Conservation (phyloP, 371 early-diverging fungal genomes). For the Rhizopus delemar region DNA sequence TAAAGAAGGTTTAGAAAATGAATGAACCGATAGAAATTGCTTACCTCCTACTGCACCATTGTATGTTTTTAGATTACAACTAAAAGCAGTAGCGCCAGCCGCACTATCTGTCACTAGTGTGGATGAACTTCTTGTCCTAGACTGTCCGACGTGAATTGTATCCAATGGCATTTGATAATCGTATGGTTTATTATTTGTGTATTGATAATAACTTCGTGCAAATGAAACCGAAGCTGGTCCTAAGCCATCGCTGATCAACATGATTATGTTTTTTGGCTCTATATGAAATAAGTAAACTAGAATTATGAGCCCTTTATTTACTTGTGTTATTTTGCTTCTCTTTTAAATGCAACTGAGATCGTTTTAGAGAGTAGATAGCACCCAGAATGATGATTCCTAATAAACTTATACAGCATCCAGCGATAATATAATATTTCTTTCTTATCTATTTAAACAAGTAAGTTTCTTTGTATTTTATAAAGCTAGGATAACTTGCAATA, state of each 20-base stretch:
- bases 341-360: not conserved
- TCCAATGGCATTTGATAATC: slow-evolving; percentile 69
- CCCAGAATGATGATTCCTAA: not conserved
- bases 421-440: not conserved
- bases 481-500: not conserved
- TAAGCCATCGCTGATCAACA: slow-evolving; percentile 93
- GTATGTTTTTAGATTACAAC: slow-evolving; percentile 83
- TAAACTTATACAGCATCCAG: slow-evolving; percentile 3
- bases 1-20: slow-evolving; percentile 3
- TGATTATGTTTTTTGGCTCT: slow-evolving; percentile 71
- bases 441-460: not conserved
- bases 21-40: not conserved
- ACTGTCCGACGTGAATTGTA: slow-evolving; percentile 81
- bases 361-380: not conserved
- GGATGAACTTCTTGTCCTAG: slow-evolving; percentile 80
- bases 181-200: slow-evolving; percentile 49
- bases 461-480: not conserved
- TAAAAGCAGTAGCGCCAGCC: slow-evolving; percentile 94
- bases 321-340: not conserved
- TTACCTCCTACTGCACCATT: slow-evolving; percentile 86
- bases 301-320: not conserved
- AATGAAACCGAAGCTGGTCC: slow-evolving; percentile 94
- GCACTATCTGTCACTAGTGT: slow-evolving; percentile 93
- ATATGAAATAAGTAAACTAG: not conserved
- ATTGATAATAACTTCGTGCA: slow-evolving; percentile 77